A percentile compares a stretch with the other conserved stretches of the same genome.
These are phyloP conservation scores for Verticillium longisporum DNA, from an alignment of 2,329 filamentous ascomycete genomes.

Conservation along the genomic window DNA sequence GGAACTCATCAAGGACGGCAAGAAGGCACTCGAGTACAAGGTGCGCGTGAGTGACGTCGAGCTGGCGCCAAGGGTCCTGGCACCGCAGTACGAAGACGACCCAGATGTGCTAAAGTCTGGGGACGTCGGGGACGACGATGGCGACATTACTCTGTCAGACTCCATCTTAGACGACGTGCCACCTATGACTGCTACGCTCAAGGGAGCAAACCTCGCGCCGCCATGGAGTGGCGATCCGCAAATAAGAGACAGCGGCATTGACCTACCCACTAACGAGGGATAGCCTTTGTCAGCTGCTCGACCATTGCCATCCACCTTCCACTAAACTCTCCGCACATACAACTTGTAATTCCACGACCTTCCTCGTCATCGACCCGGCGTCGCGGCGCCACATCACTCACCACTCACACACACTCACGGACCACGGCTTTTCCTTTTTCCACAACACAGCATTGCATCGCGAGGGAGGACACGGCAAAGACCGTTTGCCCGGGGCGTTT, in stretches of 20 bases:
- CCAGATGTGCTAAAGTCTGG: conserved; percentile 13
- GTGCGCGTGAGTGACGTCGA: conserved; percentile 74
- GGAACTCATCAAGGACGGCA: conserved; percentile 80
- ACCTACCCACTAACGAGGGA: conserved; percentile 32
- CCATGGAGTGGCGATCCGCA: conserved; percentile 11
- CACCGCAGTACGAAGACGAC: conserved; percentile 56
- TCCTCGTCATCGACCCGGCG: conserved; percentile 4
- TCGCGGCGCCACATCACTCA: conserved; percentile 10
- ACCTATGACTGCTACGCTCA: no score
- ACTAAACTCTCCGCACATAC: neutral
- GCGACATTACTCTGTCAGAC: conserved; percentile 8
- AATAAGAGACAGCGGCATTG: conserved; percentile 47
- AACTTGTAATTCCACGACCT: neutral
- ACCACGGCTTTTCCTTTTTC: conserved; percentile 2
- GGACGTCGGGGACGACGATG: conserved; percentile 11
- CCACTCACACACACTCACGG: conserved; percentile 14
- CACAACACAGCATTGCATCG: conserved; percentile 1
- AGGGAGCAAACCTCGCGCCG: conserved; percentile 5
- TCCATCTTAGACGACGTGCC: neutral
- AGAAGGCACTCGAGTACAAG: conserved; percentile 77
- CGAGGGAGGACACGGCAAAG: conserved; percentile 3
- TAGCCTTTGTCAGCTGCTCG: conserved; percentile 11
- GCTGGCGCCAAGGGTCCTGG: conserved; percentile 73
- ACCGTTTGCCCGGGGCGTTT: neutral
- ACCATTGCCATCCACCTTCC: neutral